Conservation (phyloP, 2,329 filamentous ascomycete species). For the Cordyceps pruinosa region DNA sequence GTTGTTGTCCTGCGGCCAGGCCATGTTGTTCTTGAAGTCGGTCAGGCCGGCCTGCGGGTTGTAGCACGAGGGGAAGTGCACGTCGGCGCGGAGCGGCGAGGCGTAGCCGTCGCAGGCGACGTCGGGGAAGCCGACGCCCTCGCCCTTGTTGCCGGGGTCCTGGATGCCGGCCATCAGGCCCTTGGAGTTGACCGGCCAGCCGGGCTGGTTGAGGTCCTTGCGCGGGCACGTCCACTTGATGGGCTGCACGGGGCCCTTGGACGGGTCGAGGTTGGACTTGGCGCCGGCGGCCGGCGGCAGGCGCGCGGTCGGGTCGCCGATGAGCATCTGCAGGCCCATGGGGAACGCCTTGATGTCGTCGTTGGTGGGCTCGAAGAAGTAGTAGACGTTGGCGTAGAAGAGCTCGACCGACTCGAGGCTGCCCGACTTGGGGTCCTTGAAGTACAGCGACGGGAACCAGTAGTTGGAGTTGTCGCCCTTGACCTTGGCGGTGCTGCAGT, state of each 20-base stretch:
- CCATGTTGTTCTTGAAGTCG: slow-evolving; percentile 59
- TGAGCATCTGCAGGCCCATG: slow-evolving; percentile 62
- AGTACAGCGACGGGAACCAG: slow-evolving; percentile 69
- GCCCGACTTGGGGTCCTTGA: slow-evolving; percentile 54
- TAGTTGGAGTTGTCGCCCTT: slow-evolving; percentile 67
- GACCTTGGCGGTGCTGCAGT: slow-evolving; percentile 64
- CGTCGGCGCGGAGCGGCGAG: slow-evolving; percentile 57
- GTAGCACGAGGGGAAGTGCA: slow-evolving; percentile 71
- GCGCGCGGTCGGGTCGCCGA: slow-evolving; percentile 54
- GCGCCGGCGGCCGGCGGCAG: slow-evolving; percentile 48
- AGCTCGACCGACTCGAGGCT: slow-evolving; percentile 59
- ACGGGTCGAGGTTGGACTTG: slow-evolving; percentile 43
- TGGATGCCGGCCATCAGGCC: slow-evolving; percentile 49
- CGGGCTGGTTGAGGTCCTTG: slow-evolving; percentile 37
- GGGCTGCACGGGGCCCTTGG: slow-evolving; percentile 44
- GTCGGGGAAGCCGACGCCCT: slow-evolving; percentile 62
- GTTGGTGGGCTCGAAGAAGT: slow-evolving; percentile 60
- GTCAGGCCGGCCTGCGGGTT: slow-evolving; percentile 54
- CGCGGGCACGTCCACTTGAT: slow-evolving; percentile 57
- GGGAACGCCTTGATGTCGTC: slow-evolving; percentile 66
- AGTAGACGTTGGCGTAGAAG: slow-evolving; percentile 71
- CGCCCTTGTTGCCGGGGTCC: slow-evolving; percentile 46
- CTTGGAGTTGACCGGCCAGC: slow-evolving; percentile 48
- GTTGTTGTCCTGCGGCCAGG: slow-evolving; percentile 46
- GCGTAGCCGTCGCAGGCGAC: slow-evolving; percentile 57